Evolutionary conservation across 495 filamentous ascomycete genomes (phyloP), one percentile per base, ranked within the genome.

Genomic region (Talaromyces stipitatus): DNA sequence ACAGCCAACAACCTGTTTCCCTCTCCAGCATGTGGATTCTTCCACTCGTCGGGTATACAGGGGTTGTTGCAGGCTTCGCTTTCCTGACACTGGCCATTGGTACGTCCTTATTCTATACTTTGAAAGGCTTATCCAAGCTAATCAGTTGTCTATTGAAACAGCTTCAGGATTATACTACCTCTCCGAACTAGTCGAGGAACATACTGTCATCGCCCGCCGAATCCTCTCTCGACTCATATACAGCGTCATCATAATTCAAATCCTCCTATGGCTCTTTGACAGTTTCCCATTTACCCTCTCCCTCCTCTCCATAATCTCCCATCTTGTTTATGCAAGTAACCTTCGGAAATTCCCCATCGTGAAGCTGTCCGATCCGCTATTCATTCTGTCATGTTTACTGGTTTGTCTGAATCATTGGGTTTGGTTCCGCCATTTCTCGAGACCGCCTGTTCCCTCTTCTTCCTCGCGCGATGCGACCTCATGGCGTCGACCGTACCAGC

Each of bases 141-240:
- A 56, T 20, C n/a, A 16, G n/a, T 8, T 5, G 8, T 47, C 27
- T 52, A 2, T 4, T n/a, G 29, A 20, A 38, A 60, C 64, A 96
- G 94, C 94, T 30, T 96, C 91, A 22, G 95, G 95, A 26, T 85
- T 98, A 22, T 97, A 98, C 76, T 98, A 98, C 69, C 88, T 98
- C 48, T 97, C 94, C 2, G 94, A 98, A 72, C 81, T 97, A 9
- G 94, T 98, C 51, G 95, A 98, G 73, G 94, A 98, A 66, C 92
- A 97, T 67, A 97, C 91, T 10, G 92, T 97, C 10, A 69, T 95
- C 46, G 87, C 92, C 18, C 92, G 95, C 66, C 88, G 85, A 57
- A 78, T 96, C 23, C 79, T 98, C 23, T 89, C 80, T 11, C 82
- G 82, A 45, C 77, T 97, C 38, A 97, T 98, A 69, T 95, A 96